These are phyloP conservation scores for Podaxis sp. DNA, from an alignment of 768 basidiomycete species.

Conservation along the genomic window DNA sequence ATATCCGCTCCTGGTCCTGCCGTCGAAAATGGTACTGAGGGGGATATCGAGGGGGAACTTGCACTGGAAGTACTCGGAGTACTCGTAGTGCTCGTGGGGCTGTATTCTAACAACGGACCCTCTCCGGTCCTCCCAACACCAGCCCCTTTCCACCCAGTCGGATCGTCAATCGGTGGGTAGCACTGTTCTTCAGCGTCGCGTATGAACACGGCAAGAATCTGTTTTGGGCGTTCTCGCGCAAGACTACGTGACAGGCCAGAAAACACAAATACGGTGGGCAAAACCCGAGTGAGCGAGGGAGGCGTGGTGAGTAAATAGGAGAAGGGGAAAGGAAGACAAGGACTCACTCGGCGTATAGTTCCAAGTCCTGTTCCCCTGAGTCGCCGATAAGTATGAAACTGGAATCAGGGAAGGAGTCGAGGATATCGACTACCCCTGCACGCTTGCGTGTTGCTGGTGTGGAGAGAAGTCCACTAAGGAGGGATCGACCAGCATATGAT, in stretches of 20 bases:
- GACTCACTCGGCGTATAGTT: slow-evolving; percentile 75
- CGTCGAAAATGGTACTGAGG: too few species aligned
- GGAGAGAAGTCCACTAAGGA: too few species aligned
- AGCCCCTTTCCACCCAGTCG: slow-evolving; percentile 52
- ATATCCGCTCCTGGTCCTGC: too few species aligned
- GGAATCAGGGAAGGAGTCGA: slow-evolving; percentile 72
- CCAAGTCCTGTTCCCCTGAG: slow-evolving; percentile 92
- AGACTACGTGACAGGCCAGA: slow-evolving; percentile 32
- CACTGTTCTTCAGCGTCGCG: slow-evolving; percentile 60
- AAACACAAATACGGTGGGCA: not conserved
- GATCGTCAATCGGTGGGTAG: slow-evolving; percentile 52
- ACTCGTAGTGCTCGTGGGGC: not conserved
- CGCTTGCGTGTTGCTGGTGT: too few species aligned
- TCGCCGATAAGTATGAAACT: slow-evolving; percentile 88
- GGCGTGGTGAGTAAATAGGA: not conserved
- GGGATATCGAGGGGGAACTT: too few species aligned
- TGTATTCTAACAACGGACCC: not conserved
- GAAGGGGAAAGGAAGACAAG: not conserved
- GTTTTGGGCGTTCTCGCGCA: slow-evolving; percentile 65
- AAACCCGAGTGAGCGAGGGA: not conserved
- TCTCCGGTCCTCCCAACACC: slow-evolving; percentile 25
- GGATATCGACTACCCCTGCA: too few species aligned
- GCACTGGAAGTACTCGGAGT: not conserved
- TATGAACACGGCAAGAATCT: slow-evolving; percentile 80
- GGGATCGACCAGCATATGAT: too few species aligned